A percentile compares a stretch with the other conserved stretches of the same genome.
phyloP scores from a whole-genome alignment of 139 green algal species.

The Medakamo hakoo region DNA sequence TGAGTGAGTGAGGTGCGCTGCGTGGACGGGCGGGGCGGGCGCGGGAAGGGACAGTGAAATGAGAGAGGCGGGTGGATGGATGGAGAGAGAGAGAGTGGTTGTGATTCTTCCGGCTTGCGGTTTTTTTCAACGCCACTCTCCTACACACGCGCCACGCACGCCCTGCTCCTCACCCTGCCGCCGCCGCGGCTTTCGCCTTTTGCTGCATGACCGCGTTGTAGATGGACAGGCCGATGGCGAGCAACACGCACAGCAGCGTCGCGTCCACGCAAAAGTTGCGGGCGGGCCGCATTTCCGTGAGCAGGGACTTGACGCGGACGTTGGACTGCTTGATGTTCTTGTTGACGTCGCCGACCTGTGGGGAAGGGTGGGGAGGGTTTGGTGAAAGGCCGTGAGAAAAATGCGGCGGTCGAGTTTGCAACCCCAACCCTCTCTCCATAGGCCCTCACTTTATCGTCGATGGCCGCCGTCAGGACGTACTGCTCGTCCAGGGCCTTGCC shows the following conservation, averaged over 20 bases:
- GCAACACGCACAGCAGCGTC: slow-evolving; percentile 59
- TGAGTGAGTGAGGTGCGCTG: not conserved
- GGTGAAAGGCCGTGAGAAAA: no score
- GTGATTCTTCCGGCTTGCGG: not conserved
- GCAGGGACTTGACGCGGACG: slow-evolving; percentile 29
- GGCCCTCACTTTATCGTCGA: slow-evolving; percentile 61
- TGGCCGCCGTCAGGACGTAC: slow-evolving; percentile 54
- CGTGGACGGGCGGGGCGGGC: no score
- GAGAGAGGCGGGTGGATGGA: no score
- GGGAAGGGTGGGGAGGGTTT: slow-evolving; percentile 56
- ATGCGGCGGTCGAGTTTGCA: no score
- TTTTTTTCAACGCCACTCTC: not conserved
- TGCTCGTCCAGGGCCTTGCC: slow-evolving; percentile 58
- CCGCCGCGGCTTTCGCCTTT: not conserved
- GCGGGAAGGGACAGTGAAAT: no score
- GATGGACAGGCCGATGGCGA: slow-evolving; percentile 60
- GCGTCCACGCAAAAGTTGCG: slow-evolving; percentile 77
- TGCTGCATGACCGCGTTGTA: slow-evolving; percentile 38
- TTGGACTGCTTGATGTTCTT: slow-evolving; percentile 67
- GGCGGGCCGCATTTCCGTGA: slow-evolving; percentile 44
- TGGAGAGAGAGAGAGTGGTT: not conserved
- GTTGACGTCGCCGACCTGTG: slow-evolving; percentile 34
- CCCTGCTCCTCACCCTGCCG: not conserved
- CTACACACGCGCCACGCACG: not conserved
- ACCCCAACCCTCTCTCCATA: no score